Conservation (phyloP, 2,329 filamentous ascomycete genomes). For the Fusarium brachygibbosum region DNA sequence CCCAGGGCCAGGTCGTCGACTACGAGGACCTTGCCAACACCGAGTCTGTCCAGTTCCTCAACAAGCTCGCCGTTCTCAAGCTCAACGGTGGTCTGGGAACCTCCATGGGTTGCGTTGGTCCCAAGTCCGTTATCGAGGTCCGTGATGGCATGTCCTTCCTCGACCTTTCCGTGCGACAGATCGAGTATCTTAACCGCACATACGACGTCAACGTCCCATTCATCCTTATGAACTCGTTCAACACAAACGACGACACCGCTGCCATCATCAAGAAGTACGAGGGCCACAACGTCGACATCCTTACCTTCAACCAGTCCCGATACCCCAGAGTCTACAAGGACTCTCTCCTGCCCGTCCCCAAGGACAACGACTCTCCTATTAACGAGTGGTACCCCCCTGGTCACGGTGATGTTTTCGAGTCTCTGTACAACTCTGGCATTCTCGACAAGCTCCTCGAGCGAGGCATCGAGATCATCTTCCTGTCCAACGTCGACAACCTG, state of each 20-base stretch:
- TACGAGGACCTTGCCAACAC: slow-evolving; percentile 92
- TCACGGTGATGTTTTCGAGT: slow-evolving; percentile 99
- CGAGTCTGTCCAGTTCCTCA: slow-evolving; percentile 93
- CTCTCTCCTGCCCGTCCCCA: slow-evolving; percentile 94
- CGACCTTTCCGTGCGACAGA: slow-evolving; percentile 97
- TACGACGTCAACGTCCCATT: slow-evolving; percentile 98
- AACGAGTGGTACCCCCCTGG: slow-evolving; percentile 99
- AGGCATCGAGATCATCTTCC: slow-evolving; percentile 97
- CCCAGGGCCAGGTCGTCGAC: slow-evolving; percentile 92
- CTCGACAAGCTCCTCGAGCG: slow-evolving; percentile 96
- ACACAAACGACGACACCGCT: slow-evolving; percentile 97
- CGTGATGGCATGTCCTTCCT: slow-evolving; percentile 99
- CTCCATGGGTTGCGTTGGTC: slow-evolving; percentile 98
- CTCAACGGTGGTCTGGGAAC: slow-evolving; percentile 99
- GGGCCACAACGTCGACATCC: slow-evolving; percentile 98
- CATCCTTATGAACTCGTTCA: slow-evolving; percentile 99
- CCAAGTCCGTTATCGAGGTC: slow-evolving; percentile 99
- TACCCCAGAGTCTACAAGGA: slow-evolving; percentile 99
- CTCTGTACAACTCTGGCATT: slow-evolving; percentile 98
- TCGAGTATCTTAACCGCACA: slow-evolving; percentile 98
- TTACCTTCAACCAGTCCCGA: slow-evolving; percentile 99
- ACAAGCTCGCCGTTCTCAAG: slow-evolving; percentile 98
- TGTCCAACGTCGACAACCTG: slow-evolving; percentile 99
- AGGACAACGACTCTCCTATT: slow-evolving; percentile 87
- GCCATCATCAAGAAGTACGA: slow-evolving; percentile 99